Evolutionary conservation across 495 filamentous ascomycete species (phyloP).

Genomic region (Podospora pseudopauciseta): DNA sequence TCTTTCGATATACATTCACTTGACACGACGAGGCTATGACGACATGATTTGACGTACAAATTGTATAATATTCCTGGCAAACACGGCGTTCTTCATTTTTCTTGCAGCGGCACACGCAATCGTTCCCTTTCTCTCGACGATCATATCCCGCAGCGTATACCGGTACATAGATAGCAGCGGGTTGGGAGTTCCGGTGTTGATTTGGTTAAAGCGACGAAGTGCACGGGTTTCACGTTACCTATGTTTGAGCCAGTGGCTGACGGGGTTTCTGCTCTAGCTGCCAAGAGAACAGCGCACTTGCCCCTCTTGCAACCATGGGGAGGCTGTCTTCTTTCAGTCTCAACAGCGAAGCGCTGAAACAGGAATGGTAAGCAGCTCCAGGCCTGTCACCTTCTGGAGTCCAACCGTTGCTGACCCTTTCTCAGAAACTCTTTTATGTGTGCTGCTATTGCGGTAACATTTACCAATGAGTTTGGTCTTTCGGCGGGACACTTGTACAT

Average conservation of each 20-base stretch:
- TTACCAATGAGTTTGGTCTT: conserved; percentile 52
- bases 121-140: neutral
- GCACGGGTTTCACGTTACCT: conserved; percentile 2
- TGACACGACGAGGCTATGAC: conserved; percentile 10
- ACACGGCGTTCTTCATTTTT: neutral
- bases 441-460: conserved; percentile 90
- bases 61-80: neutral
- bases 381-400: neutral
- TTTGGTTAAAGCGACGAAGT: conserved; percentile 4
- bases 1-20: neutral
- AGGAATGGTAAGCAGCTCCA: conserved; percentile 74
- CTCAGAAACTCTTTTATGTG: conserved; percentile 94
- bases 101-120: neutral
- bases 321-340: conserved; percentile 97
- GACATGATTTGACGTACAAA: conserved; percentile 1
- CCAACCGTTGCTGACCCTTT: conserved; percentile 23
- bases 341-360: conserved; percentile 95
- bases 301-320: conserved; percentile 74
- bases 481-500: neutral
- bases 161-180: neutral
- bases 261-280: conserved; percentile 61
- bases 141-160: neutral
- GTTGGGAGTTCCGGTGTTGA: conserved; percentile 2
- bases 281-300: conserved; percentile 79
- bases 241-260: conserved; percentile 26